Evolutionary conservation across 2,329 filamentous ascomycete genomes (phyloP).

Genomic region (Escovopsis weberi): DNA sequence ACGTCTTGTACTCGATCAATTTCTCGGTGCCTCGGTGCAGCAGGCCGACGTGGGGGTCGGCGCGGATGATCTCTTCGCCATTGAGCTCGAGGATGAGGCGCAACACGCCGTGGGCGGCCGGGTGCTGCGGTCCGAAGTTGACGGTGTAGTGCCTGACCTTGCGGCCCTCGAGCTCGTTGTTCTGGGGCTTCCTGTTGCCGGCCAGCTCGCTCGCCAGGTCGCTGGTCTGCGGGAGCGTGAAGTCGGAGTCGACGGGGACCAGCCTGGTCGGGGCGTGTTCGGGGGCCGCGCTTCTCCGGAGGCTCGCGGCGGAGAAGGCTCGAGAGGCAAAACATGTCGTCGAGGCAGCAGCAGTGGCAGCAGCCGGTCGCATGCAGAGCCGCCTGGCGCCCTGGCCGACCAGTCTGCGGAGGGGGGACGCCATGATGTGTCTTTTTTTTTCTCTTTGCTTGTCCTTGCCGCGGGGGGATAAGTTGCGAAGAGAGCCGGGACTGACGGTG

Average conservation of each 20-base stretch:
- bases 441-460: no score
- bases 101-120: slow-evolving; percentile 93
- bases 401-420: slow-evolving; percentile 53
- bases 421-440: slow-evolving; percentile 35
- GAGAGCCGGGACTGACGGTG: slow-evolving; percentile 16
- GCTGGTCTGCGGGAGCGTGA: slow-evolving; percentile 37
- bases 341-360: not conserved
- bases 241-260: slow-evolving; percentile 50
- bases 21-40: slow-evolving; percentile 97
- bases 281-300: slow-evolving; percentile 48
- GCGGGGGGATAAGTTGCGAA: slow-evolving; percentile 7
- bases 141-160: slow-evolving; percentile 99
- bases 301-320: slow-evolving; percentile 49
- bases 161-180: slow-evolving; percentile 42
- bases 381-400: slow-evolving; percentile 57
- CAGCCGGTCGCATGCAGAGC: slow-evolving; percentile 38
- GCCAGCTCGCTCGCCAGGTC: slow-evolving; percentile 27
- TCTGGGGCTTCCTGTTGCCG: slow-evolving; percentile 29
- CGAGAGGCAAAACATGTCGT: slow-evolving; percentile 28
- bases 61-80: slow-evolving; percentile 92
- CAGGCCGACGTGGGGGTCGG: slow-evolving; percentile 91
- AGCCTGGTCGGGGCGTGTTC: slow-evolving; percentile 40
- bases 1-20: slow-evolving; percentile 99
- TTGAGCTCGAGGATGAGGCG: slow-evolving; percentile 94
- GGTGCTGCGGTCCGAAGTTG: slow-evolving; percentile 98